Base-by-base conservation (phyloP, 1,139 yeast species). In the Taphrina deformans region DNA sequence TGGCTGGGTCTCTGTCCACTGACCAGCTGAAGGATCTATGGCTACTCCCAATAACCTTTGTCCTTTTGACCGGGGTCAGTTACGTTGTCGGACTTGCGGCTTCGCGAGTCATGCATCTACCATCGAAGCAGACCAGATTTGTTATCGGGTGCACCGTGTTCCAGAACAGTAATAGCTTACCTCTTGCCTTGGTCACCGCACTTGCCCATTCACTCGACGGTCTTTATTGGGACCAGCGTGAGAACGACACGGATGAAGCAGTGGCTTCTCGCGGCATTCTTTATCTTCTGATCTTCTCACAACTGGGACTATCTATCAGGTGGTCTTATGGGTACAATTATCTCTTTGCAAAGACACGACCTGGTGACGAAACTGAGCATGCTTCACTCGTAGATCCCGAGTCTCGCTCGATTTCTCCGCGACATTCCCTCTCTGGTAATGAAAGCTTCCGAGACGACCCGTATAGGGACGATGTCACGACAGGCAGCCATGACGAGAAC, bases 291-390 rank as follows among this genome's bases (percentile, higher is more conserved):
- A 86, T 89, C 60, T 89, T 89, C 76, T 96, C 89, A 77, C 96
- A 89, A 74, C 80, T 89, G 73, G 96, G 96, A 45, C 96, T 88
- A 76, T 82, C 88, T 71, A 79, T 89, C 67, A 79, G 96, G 68
- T 89, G 96, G 96, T 87, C 93, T 2, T 89, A 96, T 95, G 96
- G 96, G n/a, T 88, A 85, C 76, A 88, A 89, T 73, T 86, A 84
- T 27, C 78, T 89, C 67, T 78, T 89, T 18, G 68, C 72, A 12
- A 33, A 56, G 12, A 48, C 35, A 9, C 59, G 60, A 14, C 67
- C 67, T 12, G 62, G 55, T 10, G 67, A 65, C 23, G 50, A n/a
- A 12, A 45, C 55, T 14, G 65, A 59, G 21, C 45, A 59, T 27
- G 63, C 56, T 16, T 48, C 56, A n/a, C 56, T 59, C 9, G 61